Conservation (phyloP, 1,284 basidiomycete species). For the Laetiporus sulphureus region DNA sequence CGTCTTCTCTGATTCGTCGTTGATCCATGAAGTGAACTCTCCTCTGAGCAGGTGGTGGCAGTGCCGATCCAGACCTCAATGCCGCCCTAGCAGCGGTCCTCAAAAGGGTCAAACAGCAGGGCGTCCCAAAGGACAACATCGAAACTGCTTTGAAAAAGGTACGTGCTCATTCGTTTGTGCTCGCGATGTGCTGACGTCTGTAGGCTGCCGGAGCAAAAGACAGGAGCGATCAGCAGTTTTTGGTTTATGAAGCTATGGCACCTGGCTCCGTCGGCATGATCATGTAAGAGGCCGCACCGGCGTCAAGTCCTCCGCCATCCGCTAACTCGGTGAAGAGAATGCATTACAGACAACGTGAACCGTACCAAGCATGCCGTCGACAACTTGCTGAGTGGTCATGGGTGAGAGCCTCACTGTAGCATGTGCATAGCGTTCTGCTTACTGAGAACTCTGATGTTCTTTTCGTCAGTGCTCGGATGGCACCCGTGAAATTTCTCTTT, state of each 20-base stretch:
- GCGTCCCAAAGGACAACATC: constrained; percentile 76
- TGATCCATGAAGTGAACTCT: not conserved
- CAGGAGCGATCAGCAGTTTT: constrained; percentile 40
- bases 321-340: constrained; percentile 50
- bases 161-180: constrained; percentile 9
- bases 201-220: constrained; percentile 49
- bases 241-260: constrained; percentile 71
- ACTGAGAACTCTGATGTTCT: not conserved
- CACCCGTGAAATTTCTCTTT: constrained; percentile 77
- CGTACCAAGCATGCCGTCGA: constrained; percentile 63
- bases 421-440: not conserved
- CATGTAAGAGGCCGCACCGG: constrained; percentile 46
- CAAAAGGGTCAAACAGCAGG: constrained; percentile 54
- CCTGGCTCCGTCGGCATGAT: constrained; percentile 66
- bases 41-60: constrained; percentile 47
- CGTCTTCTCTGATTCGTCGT: no score
- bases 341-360: constrained; percentile 67
- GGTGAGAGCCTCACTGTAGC: constrained; percentile 34
- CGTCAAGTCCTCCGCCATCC: constrained; percentile 1
- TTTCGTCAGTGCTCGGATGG: constrained; percentile 51
- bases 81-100: constrained; percentile 53
- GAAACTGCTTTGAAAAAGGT: constrained; percentile 68
- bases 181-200: not conserved
- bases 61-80: constrained; percentile 61
- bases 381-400: constrained; percentile 50